Evolutionary conservation across 106 monocot species (phyloP), one percentile per base, ranked within the genome.

Genomic region (Triglochin maritima): DNA sequence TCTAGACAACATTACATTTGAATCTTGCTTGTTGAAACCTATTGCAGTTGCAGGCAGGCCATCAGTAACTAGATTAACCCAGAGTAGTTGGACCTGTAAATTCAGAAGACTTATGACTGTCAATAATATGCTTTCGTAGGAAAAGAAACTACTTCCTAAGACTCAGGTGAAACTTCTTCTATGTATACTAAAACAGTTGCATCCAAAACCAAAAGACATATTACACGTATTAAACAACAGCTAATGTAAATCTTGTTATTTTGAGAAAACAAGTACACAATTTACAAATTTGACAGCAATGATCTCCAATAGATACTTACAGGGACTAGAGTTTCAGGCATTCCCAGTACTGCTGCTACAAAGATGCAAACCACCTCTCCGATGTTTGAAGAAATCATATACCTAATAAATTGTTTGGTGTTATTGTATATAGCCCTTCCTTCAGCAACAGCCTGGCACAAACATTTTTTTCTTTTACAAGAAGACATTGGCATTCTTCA

Each of bases 21-120:
- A 72, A 73, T 98, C 98, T 79, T 86, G 92, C 64, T 92, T 98
- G 78, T 98, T 98, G 69, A 98, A 98, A 63, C 98, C 92, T 77
- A 98, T 98, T 45, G 98, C 98, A 51, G 98, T 98, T 8, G 98
- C 98, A 68, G 98, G 98, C 70, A 98, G 74, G 48, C 98, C 98
- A 92, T 98, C 98, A 69, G 98, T 98, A 65, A 98, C 98, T 63
- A 98, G 74, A 84, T 98, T 98, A 44, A 98, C 98, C 98, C 98
- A 98, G 54, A 98, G 88, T 55, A 98, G 75, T 79, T 98, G 98
- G 14, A 98, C 98, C 98, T 98, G 79, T 9, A 59, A 17, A 62
- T 29, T 49, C 44, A 71, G 50, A 11, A 9, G 44, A 29, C 29
- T 61, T 17, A 65, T 65, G 7, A 65, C 8, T 44, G 4, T 46